Percentiles rank a stretch among this genome's conserved stretches.
phyloP scores from a whole-genome alignment of 202 grass and related monocot species.

The Musa balbisiana region DNA sequence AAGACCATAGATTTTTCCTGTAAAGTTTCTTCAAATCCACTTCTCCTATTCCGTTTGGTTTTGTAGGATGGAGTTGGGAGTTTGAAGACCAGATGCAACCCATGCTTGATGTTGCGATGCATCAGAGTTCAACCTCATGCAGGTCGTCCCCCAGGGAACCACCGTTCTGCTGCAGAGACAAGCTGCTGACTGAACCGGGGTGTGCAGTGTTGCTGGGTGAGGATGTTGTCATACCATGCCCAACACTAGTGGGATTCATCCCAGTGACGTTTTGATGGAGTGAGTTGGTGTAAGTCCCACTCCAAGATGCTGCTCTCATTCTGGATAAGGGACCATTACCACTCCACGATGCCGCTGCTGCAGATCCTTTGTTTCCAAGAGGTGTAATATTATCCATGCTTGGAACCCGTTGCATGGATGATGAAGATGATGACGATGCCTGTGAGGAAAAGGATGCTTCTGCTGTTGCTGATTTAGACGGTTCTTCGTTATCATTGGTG shows the following conservation, averaged over 20 bases:
- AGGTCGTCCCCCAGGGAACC: slow-evolving; percentile 11
- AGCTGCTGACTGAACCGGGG: not conserved
- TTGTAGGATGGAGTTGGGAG: not conserved
- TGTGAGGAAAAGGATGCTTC: slow-evolving; percentile 58
- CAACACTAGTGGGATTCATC: not conserved
- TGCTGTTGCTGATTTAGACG: slow-evolving; percentile 31
- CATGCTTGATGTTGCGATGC: not conserved
- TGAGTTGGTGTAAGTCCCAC: not conserved
- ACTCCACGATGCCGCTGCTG: not conserved
- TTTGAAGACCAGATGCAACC: not conserved
- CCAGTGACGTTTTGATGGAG: not conserved
- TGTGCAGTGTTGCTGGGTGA: not conserved
- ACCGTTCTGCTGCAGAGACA: slow-evolving; percentile 9
- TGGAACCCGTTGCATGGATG: slow-evolving; percentile 4
- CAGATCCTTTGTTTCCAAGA: slow-evolving; percentile 1
- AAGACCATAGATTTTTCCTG: not conserved
- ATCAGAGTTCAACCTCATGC: slow-evolving; percentile 26
- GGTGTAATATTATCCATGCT: slow-evolving; percentile 13
- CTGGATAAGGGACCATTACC: slow-evolving; percentile 1
- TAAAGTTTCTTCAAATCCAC: not conserved
- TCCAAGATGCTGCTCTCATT: slow-evolving; percentile 24
- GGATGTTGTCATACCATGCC: not conserved
- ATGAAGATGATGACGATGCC: slow-evolving; percentile 14
- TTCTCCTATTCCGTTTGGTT: not conserved
- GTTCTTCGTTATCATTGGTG: slow-evolving; percentile 26